These are phyloP conservation scores for Spathaspora passalidarum DNA, from an alignment of 805 yeast species.

Conservation along the genomic window DNA sequence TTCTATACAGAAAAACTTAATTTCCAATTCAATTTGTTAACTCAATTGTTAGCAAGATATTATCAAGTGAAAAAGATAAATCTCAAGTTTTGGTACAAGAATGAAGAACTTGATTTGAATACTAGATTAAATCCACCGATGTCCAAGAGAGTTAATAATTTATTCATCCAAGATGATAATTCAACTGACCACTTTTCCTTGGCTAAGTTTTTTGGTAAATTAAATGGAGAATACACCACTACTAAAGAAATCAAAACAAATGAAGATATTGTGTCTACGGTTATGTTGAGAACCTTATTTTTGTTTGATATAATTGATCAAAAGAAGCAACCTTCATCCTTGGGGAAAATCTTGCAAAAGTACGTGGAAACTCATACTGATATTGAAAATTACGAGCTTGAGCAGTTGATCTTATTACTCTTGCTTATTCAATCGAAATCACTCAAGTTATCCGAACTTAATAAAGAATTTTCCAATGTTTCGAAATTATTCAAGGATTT, in stretches of 20 bases:
- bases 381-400: constrained; percentile 21
- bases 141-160: constrained; percentile 32
- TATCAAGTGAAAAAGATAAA: constrained; percentile 71
- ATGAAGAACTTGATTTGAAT: constrained; percentile 41
- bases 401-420: constrained; percentile 46
- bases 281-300: constrained; percentile 51
- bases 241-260: constrained; percentile 34
- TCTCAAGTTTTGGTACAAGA: constrained; percentile 53
- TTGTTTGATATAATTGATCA: constrained; percentile 48
- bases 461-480: constrained; percentile 28
- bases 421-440: constrained; percentile 38
- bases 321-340: constrained; percentile 39
- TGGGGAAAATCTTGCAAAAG: constrained; percentile 49
- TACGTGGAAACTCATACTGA: constrained; percentile 19
- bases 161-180: constrained; percentile 14
- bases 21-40: constrained; percentile 61
- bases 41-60: constrained; percentile 76
- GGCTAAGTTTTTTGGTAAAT: constrained; percentile 18
- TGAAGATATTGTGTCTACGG: constrained; percentile 57
- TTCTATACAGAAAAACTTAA: constrained; percentile 52
- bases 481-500: constrained; percentile 29
- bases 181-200: constrained; percentile 23
- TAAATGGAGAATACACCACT: constrained; percentile 18
- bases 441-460: constrained; percentile 39
- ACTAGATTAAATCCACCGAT: constrained; percentile 56